phyloP scores from a whole-genome alignment of 2,329 filamentous ascomycete species.

The Fusarium clavum region DNA sequence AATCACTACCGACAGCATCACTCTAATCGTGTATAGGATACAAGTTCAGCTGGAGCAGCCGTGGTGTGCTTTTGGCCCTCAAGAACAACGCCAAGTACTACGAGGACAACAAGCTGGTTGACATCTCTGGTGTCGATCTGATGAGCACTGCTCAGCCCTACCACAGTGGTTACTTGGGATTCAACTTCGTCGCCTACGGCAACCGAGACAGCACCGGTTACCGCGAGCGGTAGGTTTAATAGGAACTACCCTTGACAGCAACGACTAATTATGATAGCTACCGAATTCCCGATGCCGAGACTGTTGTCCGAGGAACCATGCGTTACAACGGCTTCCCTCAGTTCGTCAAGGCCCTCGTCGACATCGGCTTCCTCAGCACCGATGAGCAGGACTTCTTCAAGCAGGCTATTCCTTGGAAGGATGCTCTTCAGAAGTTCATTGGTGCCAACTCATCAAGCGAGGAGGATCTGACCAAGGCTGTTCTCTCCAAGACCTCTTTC shows the following conservation, averaged over 20 bases:
- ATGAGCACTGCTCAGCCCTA: slow-evolving; percentile 93
- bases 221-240: slow-evolving; percentile 78
- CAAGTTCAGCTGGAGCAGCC: slow-evolving; percentile 69
- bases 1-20: neutral
- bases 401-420: slow-evolving; percentile 80
- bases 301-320: slow-evolving; percentile 83
- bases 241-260: neutral
- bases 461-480: slow-evolving; percentile 77
- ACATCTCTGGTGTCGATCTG: slow-evolving; percentile 72
- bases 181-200: slow-evolving; percentile 89
- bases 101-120: slow-evolving; percentile 79
- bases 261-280: slow-evolving; percentile 13
- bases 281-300: slow-evolving; percentile 92
- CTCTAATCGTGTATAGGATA: slow-evolving; percentile 63
- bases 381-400: slow-evolving; percentile 65
- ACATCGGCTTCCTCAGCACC: slow-evolving; percentile 89
- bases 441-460: slow-evolving; percentile 74
- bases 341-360: slow-evolving; percentile 87
- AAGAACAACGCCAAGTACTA: slow-evolving; percentile 87
- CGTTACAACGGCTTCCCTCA: slow-evolving; percentile 91
- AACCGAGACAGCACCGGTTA: slow-evolving; percentile 92
- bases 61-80: slow-evolving; percentile 88
- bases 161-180: slow-evolving; percentile 82
- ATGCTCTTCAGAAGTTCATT: slow-evolving; percentile 83
- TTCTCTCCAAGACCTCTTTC: slow-evolving; percentile 72